These are phyloP conservation scores for Cinnamomum micranthum DNA, from an alignment of 164 flowering plant genomes.

Conservation along the genomic window DNA sequence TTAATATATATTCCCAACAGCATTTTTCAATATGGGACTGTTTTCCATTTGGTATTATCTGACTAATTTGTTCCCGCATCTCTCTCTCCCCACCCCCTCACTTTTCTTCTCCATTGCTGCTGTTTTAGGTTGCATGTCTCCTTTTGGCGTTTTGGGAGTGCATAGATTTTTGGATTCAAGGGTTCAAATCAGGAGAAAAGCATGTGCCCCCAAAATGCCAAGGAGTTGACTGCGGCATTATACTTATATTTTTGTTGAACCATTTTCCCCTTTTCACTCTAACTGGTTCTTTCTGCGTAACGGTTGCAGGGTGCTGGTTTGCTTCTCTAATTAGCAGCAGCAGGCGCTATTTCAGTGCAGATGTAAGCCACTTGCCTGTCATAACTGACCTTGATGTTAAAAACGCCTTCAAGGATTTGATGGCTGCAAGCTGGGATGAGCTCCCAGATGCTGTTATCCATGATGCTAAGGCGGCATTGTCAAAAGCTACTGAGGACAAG, in stretches of 20 bases:
- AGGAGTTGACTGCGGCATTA: neutral
- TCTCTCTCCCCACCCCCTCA: no score
- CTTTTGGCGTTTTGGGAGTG: neutral
- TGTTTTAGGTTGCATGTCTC: neutral
- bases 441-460: constrained; percentile 52
- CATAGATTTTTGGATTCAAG: neutral
- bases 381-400: constrained; percentile 65
- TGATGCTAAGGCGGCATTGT: constrained; percentile 56
- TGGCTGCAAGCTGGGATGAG: constrained; percentile 83
- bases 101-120: neutral
- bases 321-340: constrained; percentile 43
- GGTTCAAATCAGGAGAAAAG: neutral
- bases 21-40: neutral
- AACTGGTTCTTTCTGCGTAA: constrained; percentile 1
- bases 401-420: constrained; percentile 71
- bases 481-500: constrained; percentile 69
- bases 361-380: constrained; percentile 48
- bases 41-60: neutral
- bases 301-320: constrained; percentile 29
- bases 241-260: neutral
- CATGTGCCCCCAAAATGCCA: neutral
- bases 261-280: neutral
- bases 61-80: neutral
- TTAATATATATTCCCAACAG: neutral
- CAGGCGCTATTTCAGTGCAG: constrained; percentile 58